phyloP scores from a whole-genome alignment of 1,139 yeast genomes.

The Scheffersomyces quercinus region DNA sequence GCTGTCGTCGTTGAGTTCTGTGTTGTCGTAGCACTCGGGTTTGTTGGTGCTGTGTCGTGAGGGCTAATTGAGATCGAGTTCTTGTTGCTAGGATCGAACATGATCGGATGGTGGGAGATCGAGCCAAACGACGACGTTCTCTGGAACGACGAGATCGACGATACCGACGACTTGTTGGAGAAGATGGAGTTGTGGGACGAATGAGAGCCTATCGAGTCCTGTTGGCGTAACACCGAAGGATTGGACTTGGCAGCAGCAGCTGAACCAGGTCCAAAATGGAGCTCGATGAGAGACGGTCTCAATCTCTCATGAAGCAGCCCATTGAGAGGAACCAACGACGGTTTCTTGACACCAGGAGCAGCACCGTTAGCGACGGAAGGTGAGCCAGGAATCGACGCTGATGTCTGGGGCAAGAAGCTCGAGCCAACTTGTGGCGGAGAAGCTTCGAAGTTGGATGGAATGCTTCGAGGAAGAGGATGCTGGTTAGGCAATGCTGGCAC shows the following conservation, averaged over 20 bases:
- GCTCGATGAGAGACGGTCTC: constrained; percentile 46
- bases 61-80: constrained; percentile 27
- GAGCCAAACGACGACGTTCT: constrained; percentile 26
- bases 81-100: constrained; percentile 11
- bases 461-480: constrained; percentile 8
- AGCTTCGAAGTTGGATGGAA: constrained; percentile 2
- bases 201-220: constrained; percentile 30
- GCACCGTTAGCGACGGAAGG: constrained; percentile 4
- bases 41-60: constrained; percentile 17
- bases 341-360: constrained; percentile 12
- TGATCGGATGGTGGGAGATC: constrained; percentile 15
- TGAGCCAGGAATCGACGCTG: constrained; percentile 9
- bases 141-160: constrained; percentile 31
- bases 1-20: constrained; percentile 5
- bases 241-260: neutral
- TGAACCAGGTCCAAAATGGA: constrained; percentile 24
- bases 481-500: constrained; percentile 1
- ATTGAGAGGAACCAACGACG: constrained; percentile 19
- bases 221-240: constrained; percentile 4
- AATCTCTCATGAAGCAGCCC: constrained; percentile 28
- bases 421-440: constrained; percentile 5
- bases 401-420: constrained; percentile 1
- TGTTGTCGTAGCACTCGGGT: too few relatives aligned
- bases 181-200: constrained; percentile 37
- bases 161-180: constrained; percentile 25